Evolutionary conservation across 805 yeast genomes (phyloP).

Genomic region (Metschnikowia reukaufii): DNA sequence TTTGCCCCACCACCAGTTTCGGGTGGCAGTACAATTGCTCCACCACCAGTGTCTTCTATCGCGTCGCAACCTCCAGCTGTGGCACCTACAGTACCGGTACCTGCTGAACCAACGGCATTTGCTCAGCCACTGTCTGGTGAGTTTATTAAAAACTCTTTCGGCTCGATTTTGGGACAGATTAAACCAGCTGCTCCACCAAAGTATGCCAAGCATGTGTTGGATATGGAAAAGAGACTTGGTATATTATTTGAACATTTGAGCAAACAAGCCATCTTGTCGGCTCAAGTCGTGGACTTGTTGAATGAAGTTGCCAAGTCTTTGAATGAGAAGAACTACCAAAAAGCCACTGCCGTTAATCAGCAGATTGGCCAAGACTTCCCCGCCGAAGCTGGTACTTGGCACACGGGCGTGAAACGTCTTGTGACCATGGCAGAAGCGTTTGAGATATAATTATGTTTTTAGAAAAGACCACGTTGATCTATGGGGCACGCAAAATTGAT

Average conservation of each 20-base stretch:
- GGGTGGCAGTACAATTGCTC: slow-evolving; percentile 12
- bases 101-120: slow-evolving; percentile 1
- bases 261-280: slow-evolving; percentile 63
- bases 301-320: slow-evolving; percentile 51
- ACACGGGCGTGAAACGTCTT: slow-evolving; percentile 85
- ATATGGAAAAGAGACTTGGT: slow-evolving; percentile 78
- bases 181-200: slow-evolving; percentile 75
- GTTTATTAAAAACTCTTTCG: slow-evolving; percentile 60
- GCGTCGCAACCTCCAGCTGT: slow-evolving; percentile 15
- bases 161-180: slow-evolving; percentile 55
- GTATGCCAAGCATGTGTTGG: slow-evolving; percentile 69
- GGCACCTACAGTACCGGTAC: slow-evolving; percentile 24
- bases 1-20: slow-evolving; percentile 10
- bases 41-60: slow-evolving; percentile 24
- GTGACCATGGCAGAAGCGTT: slow-evolving; percentile 64
- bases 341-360: slow-evolving; percentile 56
- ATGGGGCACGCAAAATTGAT: neutral
- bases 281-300: slow-evolving; percentile 55
- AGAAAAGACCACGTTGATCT: neutral
- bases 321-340: slow-evolving; percentile 50
- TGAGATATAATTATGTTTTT: slow-evolving; percentile 1
- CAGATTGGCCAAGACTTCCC: slow-evolving; percentile 64
- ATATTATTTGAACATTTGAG: slow-evolving; percentile 77
- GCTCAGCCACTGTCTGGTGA: neutral
- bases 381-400: slow-evolving; percentile 87